Percentiles rank a stretch among this genome's conserved stretches.
Conservation (phyloP, 2,329 filamentous ascomycete genomes). For the Dothistroma pini region DNA sequence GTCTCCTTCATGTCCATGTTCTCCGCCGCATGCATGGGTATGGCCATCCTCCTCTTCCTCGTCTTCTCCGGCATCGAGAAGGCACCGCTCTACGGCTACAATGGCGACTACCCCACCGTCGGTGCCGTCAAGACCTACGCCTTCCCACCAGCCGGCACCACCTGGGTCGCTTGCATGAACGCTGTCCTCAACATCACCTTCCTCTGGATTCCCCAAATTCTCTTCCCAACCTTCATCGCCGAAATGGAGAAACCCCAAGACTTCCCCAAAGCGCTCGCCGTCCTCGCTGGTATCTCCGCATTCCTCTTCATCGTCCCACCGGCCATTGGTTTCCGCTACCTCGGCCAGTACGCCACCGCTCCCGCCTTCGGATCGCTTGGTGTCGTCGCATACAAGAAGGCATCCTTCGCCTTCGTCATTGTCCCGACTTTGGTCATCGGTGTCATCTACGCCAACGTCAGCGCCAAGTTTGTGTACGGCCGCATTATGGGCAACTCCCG, state of each 20-base stretch:
- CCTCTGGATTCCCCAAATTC: conserved; percentile 51
- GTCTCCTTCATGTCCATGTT: conserved; percentile 52
- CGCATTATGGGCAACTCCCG: conserved; percentile 43
- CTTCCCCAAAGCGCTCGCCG: conserved; percentile 50
- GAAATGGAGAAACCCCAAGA: conserved; percentile 51
- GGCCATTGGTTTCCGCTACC: conserved; percentile 47
- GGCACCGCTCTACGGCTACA: conserved; percentile 45
- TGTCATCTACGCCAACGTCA: conserved; percentile 50
- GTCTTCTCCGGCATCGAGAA: conserved; percentile 47
- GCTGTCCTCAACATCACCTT: conserved; percentile 49
- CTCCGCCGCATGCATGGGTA: conserved; percentile 48
- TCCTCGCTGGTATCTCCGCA: conserved; percentile 43
- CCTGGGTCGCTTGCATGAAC: conserved; percentile 48
- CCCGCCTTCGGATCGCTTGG: conserved; percentile 50
- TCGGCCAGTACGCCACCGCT: conserved; percentile 50
- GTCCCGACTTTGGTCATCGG: conserved; percentile 50
- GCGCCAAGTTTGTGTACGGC: conserved; percentile 49
- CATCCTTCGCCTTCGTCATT: conserved; percentile 50
- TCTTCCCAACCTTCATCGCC: conserved; percentile 51
- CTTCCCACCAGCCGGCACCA: conserved; percentile 46
- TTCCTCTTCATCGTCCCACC: conserved; percentile 51
- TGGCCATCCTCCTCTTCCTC: conserved; percentile 50
- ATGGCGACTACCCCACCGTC: conserved; percentile 44
- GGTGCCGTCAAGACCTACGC: conserved; percentile 47
- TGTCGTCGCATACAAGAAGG: conserved; percentile 46